Evolutionary conservation across 441 rosid species (phyloP), one percentile per base, ranked within the genome.

Genomic region (Pelargonium myrrhifolium): DNA sequence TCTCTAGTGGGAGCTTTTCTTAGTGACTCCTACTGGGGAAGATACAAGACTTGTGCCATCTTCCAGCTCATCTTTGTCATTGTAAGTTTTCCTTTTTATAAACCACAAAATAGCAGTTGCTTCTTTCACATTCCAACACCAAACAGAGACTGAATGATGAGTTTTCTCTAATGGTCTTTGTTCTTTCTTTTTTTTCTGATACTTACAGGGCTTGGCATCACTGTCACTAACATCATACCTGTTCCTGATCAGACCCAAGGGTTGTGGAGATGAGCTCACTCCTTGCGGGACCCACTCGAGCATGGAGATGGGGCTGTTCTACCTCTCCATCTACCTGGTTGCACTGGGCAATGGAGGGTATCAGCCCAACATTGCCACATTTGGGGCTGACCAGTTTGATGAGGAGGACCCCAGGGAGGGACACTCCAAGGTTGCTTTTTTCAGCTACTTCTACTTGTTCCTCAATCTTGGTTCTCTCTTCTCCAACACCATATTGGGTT

Each of bases 311-410:
- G 74, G 78, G 10, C 45, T 95, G 40, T 95, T 95, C 81, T 92
- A 95, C 85, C 77, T 92, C 63, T 90, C 99, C 0, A 92, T 84
- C 64, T 92, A 92, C 79, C 85, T 95, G 7, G 68, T 90, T 56
- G 99, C 99, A 0, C 80, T 95, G 17, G 99, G 99, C 61, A 83
- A 90, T 62, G 99, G 99, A 3, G 98, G 97, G 17, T 89, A 92
- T 76, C 98, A 95, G 51, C 99, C 99, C 15, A 90, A 76, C 66
- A 90, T 92, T 15, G 98, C 96, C 56, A 92, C 99, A 4, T 82
- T 95, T 14, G 99, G 99, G 31, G 96, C 99, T 2, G 99, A 95
- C 69, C 99, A 95, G 65, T 95, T 90, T 71, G 98, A 95, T 39
- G 97, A 89, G 75, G 91, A 89, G 35, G 88, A 95, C 74, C 85